Conservation (phyloP, 768 basidiomycete genomes). For the Brasilioporus rufonigricans region DNA sequence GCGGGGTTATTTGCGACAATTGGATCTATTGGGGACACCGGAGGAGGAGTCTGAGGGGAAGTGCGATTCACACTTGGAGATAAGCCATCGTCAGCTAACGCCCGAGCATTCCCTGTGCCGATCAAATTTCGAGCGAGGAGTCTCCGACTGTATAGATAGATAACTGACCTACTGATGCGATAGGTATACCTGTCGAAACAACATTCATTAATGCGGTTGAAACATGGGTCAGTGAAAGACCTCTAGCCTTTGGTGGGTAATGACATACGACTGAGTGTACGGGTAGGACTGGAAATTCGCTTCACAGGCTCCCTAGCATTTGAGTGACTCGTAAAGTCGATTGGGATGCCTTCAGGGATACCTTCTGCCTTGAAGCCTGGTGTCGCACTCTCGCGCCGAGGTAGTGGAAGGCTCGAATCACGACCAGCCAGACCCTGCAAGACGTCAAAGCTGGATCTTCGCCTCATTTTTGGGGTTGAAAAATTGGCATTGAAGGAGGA, state of each 20-base stretch:
- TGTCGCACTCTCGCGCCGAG: conserved; percentile 48
- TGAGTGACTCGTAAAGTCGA: conserved; percentile 45
- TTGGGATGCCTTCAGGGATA: conserved; percentile 74
- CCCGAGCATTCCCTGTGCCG: conserved; percentile 73
- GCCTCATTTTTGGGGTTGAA: conserved; percentile 48
- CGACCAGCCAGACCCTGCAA: conserved; percentile 71
- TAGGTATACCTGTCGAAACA: conserved; percentile 61
- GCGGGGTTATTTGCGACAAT: conserved; percentile 25
- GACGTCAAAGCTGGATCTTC: conserved; percentile 71
- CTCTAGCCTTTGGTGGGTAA: conserved; percentile 18
- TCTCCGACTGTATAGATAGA: not conserved
- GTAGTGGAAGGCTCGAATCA: conserved; percentile 72
- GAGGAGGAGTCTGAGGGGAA: conserved; percentile 30
- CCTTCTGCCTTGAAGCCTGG: conserved; percentile 44
- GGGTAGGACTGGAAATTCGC: conserved; percentile 68
- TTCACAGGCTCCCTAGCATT: conserved; percentile 41
- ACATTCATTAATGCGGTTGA: conserved; percentile 23
- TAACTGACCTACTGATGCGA: conserved; percentile 71
- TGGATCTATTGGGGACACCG: conserved; percentile 36
- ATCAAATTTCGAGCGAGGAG: conserved; percentile 20
- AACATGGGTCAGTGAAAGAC: conserved; percentile 18
- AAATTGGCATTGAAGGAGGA: conserved; percentile 32
- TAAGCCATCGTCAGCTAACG: conserved; percentile 72
- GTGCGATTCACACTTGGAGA: conserved; percentile 33
- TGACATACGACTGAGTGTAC: conserved; percentile 75